Evolutionary conservation across 495 filamentous ascomycete genomes (phyloP), one percentile per base, ranked within the genome.

Genomic region (Lasiosphaeria hispida): DNA sequence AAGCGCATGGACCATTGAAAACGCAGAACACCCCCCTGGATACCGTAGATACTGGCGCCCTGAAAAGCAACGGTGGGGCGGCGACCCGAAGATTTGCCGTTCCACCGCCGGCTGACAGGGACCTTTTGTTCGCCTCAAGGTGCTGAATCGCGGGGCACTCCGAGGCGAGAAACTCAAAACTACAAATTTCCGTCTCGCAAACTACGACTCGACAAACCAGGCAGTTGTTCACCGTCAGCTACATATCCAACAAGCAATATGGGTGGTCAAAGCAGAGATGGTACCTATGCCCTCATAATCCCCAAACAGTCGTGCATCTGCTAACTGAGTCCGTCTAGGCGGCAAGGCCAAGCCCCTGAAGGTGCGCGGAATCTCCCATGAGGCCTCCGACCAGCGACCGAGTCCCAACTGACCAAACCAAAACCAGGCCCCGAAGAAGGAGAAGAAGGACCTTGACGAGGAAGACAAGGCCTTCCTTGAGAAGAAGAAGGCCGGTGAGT

Each of bases 281-380:
- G 85, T 85, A 66, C 41, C 55, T 66, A 39, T 17, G 23, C 38
- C 52, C 33, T 40, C 42, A 10, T 34, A 34, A 8, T 53, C 4
- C 34, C 45, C 30, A 4, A 5, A 14, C 6, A 10, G 19, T 50
- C 14, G 18, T 17, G 5, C 15, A 0, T 47, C 14, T 2, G 23
- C 44, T 54, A 51, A 54, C 54, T 34, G 34, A 38, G 15, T 14
- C 10, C 13, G 13, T 23, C 15, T 57, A 92, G 89, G 89, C 74
- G 89, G 89, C 79, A 92, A 92, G 78, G 85, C 82, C 63, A 92
- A 92, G 82, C 89, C 89, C 60, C 79, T 91, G 67, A 92, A 92
- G 83, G 69, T 72, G 36, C 63, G 66, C 52, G 43, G 35, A 19
- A 40, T 23, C 14, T 10, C 1, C 17, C 30, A 38, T 8, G 30